Evolutionary conservation across 2,329 filamentous ascomycete species (phyloP).

Genomic region (Aureobasidium namibiae): DNA sequence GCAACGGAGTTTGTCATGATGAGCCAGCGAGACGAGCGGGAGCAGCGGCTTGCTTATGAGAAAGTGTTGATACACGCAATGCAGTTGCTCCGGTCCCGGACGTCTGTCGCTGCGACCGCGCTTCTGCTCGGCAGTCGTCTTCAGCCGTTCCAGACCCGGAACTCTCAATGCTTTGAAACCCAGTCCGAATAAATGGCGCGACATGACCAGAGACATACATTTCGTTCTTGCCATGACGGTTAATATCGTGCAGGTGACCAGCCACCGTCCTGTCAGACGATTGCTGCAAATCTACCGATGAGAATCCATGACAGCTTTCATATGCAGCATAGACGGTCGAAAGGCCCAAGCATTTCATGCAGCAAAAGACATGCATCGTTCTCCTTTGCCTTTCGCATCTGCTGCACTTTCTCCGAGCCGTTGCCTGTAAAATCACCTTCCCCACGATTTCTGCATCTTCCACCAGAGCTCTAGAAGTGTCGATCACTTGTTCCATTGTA

Average conservation of each 20-base stretch:
- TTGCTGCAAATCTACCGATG: not conserved
- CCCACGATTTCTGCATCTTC: not conserved
- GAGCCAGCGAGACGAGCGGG: slow-evolving; percentile 5
- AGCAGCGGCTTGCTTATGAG: not conserved
- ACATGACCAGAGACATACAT: not conserved
- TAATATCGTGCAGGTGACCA: not conserved
- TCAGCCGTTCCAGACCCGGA: slow-evolving; percentile 7
- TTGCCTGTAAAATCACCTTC: not conserved
- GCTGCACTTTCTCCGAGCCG: not conserved
- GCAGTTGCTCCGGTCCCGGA: not conserved
- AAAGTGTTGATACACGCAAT: slow-evolving; percentile 4
- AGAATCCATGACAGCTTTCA: not conserved
- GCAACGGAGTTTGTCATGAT: slow-evolving; percentile 8
- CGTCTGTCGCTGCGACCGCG: not conserved
- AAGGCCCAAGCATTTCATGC: not conserved
- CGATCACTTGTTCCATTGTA: not conserved
- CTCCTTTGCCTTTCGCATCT: not conserved
- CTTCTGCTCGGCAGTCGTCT: not conserved
- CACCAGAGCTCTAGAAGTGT: slow-evolving; percentile 3
- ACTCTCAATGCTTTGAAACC: not conserved
- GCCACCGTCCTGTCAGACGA: too few relatives aligned
- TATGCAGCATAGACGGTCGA: not conserved
- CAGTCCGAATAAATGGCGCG: not conserved
- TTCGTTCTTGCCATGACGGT: not conserved
- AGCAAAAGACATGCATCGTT: not conserved